Evolutionary conservation across 2,329 filamentous ascomycete species (phyloP), one percentile per base, ranked within the genome.

Genomic region (Fusarium sp.): DNA sequence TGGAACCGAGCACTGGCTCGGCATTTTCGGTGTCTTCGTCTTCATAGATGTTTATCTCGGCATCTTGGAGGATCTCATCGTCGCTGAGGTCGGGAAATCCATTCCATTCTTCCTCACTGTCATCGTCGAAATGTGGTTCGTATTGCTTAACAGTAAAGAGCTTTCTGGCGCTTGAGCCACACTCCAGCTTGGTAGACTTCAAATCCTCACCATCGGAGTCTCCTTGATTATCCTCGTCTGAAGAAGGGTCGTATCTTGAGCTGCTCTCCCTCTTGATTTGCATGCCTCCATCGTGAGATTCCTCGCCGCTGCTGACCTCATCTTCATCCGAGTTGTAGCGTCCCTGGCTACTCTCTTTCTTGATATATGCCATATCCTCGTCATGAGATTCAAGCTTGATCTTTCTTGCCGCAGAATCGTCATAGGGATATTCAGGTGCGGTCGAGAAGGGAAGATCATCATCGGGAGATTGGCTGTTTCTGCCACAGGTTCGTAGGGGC

Each of bases 341-440:
- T 13, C 20, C 17, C 25, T 31, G 36, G 14, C 13, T 37, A 4
- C 41, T 42, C 29, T 66, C 63, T 43, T 33, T 23, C 33, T 66
- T 57, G 33, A 62, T 47, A 31, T 6, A 25, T n/a, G 4, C 31
- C 8, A 42, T 29, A 17, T 42, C 39, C 14, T 50, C 15, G 11
- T 51, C 29, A n/a, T 58, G 39, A 36, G 31, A 33, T 20, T 71
- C 54, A 15, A 52, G 14, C 46, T 69, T 63, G 46, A 53, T 20
- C 9, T 37, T 35, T 20, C 23, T 53, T 4, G 36, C 11, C 4
- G n/a, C n/a, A 18, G 25, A 18, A 21, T 52, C 36, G 11, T 64
- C 21, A 11, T 39, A 18, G 11, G 42, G 43, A 1, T 39, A 35
- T 23, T 68, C 53, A 20, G 52, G 56, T n/a, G 50, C 45, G 8